Conservation (phyloP, 108 stramenopile species). For the Epithemia pelagica region DNA sequence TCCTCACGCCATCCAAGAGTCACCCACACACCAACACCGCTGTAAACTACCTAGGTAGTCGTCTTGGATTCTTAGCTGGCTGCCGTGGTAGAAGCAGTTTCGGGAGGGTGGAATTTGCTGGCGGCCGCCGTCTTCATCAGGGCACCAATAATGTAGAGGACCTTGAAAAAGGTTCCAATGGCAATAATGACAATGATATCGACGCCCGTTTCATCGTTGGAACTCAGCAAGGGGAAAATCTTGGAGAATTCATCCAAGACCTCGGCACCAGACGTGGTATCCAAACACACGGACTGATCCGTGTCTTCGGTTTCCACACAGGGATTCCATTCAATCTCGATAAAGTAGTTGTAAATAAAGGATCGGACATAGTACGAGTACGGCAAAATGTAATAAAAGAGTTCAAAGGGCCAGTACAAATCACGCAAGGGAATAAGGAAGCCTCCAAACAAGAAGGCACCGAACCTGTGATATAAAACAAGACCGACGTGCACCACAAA, state of each 20-base stretch:
- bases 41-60: too few species aligned
- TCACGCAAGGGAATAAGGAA: constrained; percentile 22
- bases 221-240: constrained; percentile 13
- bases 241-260: constrained; percentile 16
- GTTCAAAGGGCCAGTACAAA: constrained; percentile 22
- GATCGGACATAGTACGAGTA: constrained; percentile 23
- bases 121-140: constrained; percentile 8
- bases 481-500: too few species aligned
- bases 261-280: constrained; percentile 6
- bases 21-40: too few species aligned
- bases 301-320: background rate
- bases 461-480: constrained; percentile 17
- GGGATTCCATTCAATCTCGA: constrained; percentile 9
- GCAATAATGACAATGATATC: constrained; percentile 13
- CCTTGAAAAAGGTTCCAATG: constrained; percentile 16
- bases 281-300: constrained; percentile 5
- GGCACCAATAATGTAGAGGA: constrained; percentile 9
- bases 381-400: constrained; percentile 30
- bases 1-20: too few species aligned
- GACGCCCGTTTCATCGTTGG: constrained; percentile 7
- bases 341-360: constrained; percentile 12
- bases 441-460: constrained; percentile 24
- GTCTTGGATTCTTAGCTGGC: too few species aligned
- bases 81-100: too few species aligned
- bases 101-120: background rate